These are phyloP conservation scores for Thelonectria rubi DNA, from an alignment of 2,329 filamentous ascomycete genomes.

Conservation along the genomic window DNA sequence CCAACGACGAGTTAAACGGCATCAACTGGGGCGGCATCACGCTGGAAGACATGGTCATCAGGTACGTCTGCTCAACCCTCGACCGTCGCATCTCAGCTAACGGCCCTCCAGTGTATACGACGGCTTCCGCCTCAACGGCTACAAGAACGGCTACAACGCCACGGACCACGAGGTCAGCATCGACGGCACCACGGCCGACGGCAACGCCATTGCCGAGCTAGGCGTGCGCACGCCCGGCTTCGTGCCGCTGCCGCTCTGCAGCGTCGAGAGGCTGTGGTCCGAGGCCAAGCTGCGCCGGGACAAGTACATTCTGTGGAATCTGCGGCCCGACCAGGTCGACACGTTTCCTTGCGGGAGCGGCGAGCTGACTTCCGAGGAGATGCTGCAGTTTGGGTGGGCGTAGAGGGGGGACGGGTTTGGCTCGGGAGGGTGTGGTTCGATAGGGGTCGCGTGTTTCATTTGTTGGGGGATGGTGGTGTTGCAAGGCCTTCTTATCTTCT, in stretches of 20 bases:
- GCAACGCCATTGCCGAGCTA: neutral
- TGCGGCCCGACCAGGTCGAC: neutral
- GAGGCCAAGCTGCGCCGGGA: neutral
- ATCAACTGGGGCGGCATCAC: constrained; percentile 1
- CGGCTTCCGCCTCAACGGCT: constrained; percentile 1
- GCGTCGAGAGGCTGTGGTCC: neutral
- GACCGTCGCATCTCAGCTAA: neutral
- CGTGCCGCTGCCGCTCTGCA: neutral
- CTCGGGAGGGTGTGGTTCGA: no score
- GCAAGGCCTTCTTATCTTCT: no score
- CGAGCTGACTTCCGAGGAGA: neutral
- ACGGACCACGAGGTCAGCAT: neutral
- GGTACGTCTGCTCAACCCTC: neutral
- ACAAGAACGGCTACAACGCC: neutral
- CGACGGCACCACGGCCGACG: neutral
- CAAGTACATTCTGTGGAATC: neutral
- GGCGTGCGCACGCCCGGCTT: constrained; percentile 3
- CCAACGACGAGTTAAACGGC: neutral
- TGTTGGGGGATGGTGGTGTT: no score
- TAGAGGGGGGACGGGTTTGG: no score
- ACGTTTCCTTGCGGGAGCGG: neutral
- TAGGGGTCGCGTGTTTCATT: no score
- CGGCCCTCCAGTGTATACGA: neutral
- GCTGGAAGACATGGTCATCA: constrained; percentile 2
- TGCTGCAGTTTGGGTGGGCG: neutral